Evolutionary conservation across 1,139 yeast species (phyloP), one percentile per base, ranked within the genome.

Genomic region (Yamadazyma kanchanaburiensis): DNA sequence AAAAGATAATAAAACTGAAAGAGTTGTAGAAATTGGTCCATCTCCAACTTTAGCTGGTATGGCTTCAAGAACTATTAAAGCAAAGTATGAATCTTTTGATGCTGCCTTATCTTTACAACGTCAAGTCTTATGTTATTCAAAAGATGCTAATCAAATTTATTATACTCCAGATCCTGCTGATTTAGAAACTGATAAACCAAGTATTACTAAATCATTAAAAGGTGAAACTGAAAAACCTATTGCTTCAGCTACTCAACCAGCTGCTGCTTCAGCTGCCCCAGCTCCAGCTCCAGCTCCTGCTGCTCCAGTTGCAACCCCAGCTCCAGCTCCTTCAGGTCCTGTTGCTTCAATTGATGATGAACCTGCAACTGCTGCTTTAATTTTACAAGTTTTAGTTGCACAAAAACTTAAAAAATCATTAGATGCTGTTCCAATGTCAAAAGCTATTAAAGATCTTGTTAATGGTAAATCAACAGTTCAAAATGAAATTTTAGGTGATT

Each of bases 401-500:
- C 96, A 88, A 58, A 91, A 91, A 64, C 74, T 91, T 58, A 91
- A 89, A 77, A 91, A 91, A 64, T 66, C 95, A 2, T 64, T 88
- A 46, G 95, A 84, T 39, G 82, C 85, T 46, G 70, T 91, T 30
- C 87, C 98, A 36, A 74, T 87, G 73, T 63, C 88, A 38, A 91
- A 91, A 66, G 91, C 98, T 32, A 86, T 91, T 58, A 91, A 91
- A 64, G 98, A 91, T 55, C 74, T 91, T 51, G 98, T 91, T 42
- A 95, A 95, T 51, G 98, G 98, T 69, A 91, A 91, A 61, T 91
- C 98, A 17, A 91, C 98, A 22, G 94, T 91, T 28, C 98, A 91
- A 67, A 91, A 91, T 61, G 98, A 91, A 71, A 91, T 91, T 47
- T 76, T 91, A 50, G 98, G 98, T 73, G 98, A 91, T 55, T 75